Base-by-base conservation (phyloP, 495 filamentous ascomycete species). In the Penicillium alfredii region DNA sequence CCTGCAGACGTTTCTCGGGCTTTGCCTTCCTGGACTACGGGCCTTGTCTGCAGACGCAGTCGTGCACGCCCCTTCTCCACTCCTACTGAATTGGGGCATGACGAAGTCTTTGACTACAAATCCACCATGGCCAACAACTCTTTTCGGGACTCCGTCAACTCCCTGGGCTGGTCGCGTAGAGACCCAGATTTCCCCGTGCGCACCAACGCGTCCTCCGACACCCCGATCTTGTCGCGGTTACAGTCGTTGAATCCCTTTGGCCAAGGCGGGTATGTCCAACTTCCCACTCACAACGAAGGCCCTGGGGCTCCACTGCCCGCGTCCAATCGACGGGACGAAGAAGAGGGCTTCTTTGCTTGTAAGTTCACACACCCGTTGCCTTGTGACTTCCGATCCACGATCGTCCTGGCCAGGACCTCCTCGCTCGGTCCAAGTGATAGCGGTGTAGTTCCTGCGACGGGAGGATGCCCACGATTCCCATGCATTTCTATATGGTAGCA, bases 321-420 rank as follows among this genome's bases (percentile, higher is more conserved):
- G 37, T 72, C 86, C 36, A 87, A 48, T 54, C 77, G 92, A 47
- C 76, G 89, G 38, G 88, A 95, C 45, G 92, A 97, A 64, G 92
- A 98, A 47, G 92, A 94, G 61, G 84, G 79, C 32, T 96, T 84
- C 77, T 88, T 98, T 76, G 85, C 84, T 42, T 71, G 92, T 98
- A 78, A 90, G 92, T 93, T 62, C 20, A 10, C 35, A 16, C 16
- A 15, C 27, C 22, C n/a, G 23, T 38, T 31, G 21, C 26, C 49
- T 34, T 37, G 47, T 51, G 46, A 48, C 49, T 31, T 34, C 15
- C 18, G 42, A 36, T 46, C 42, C 42, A 44, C 55, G 51, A 64
- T 47, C 40, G 4, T 42, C 35, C 42, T 31, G 28, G 29, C 42
- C 44, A 30, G 31, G 33, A 38, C 26, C 26, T 40, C 35, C 34